These are phyloP conservation scores for Ormosia emarginata DNA, from an alignment of 306 rosid genomes.

Conservation along the genomic window DNA sequence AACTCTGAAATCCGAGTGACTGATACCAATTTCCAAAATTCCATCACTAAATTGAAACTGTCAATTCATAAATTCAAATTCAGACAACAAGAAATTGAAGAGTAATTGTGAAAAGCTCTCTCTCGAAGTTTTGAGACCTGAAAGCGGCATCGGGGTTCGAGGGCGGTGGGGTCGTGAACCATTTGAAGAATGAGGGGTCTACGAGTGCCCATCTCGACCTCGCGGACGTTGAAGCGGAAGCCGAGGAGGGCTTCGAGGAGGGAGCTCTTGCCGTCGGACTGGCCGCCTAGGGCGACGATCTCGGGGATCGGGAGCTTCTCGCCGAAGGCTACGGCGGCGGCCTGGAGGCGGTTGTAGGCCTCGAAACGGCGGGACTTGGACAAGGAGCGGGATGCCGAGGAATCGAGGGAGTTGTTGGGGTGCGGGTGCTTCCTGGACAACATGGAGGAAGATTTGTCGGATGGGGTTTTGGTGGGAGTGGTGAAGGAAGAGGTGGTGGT, in stretches of 20 bases:
- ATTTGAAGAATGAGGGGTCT: conserved; percentile 88
- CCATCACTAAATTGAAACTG: background rate
- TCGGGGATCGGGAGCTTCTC: conserved; percentile 94
- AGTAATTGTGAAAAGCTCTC: background rate
- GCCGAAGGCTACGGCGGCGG: conserved; percentile 87
- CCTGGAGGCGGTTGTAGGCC: conserved; percentile 95
- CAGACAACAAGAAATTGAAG: background rate
- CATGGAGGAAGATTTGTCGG: too few species aligned
- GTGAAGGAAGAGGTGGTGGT: conserved; percentile 29
- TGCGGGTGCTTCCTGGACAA: too few species aligned
- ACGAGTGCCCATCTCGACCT: conserved; percentile 97
- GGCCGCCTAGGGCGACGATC: conserved; percentile 91
- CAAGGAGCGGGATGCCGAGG: conserved; percentile 26
- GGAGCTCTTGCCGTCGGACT: conserved; percentile 90
- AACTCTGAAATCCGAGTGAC: too few species aligned
- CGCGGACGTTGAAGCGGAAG: conserved; percentile 89
- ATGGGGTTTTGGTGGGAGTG: conserved; percentile 31
- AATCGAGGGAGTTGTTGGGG: background rate
- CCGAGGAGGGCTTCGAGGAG: conserved; percentile 86
- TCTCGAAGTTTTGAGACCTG: conserved; percentile 42
- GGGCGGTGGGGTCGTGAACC: conserved; percentile 84
- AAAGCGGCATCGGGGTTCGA: conserved; percentile 81
- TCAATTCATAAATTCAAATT: too few species aligned
- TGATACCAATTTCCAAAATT: too few species aligned
- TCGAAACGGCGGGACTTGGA: conserved; percentile 71